Base-by-base conservation (phyloP, 257 asterid genomes). In the Solanum megistacrolobum region DNA sequence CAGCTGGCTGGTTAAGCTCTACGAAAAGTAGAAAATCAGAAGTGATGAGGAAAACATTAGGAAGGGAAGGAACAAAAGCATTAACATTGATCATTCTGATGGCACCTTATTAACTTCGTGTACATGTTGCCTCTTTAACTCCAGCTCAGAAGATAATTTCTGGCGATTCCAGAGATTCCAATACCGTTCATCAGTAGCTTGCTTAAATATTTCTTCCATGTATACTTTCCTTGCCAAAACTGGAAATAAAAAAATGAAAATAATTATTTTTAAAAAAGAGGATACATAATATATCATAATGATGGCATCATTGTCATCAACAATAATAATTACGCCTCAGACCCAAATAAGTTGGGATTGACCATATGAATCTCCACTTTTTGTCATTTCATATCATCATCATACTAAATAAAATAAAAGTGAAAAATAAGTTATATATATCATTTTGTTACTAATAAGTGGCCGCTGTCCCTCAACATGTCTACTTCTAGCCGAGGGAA, bases 91-190 rank as follows among this genome's bases (percentile, higher is more conserved):
- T 43, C 72, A 86, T 82, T 82, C 86, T 74, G 68, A 81, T 87
- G 90, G 81, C 75, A 94, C 99, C 96, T 96, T 98, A 89, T 94
- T 93, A 86, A 93, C 85, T 88, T 96, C 95, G 32, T 31, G 82
- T 86, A 97, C 93, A 85, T 91, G 95, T 52, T 88, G 92, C 86
- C 89, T 93, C 93, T 94, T 97, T 92, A 94, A 86, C 88, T 97
- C 98, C 88, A 97, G 90, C 90, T 96, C 99, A 88, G 96, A 91
- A 91, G 94, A 92, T 92, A 97, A 91, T 78, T 95, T 96, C 89
- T 97, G 97, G 86, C 96, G 94, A 91, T 93, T 93, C 98, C 98
- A 97, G 68, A 97, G 96, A 87, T 94, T 98, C 95, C 95, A 94
- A 90, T 97, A 97, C 89, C 90, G 91, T 90, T 86, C 90, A 91